phyloP scores from a whole-genome alignment of 164 flowering plant species.

The Cinnamomum micranthum region DNA sequence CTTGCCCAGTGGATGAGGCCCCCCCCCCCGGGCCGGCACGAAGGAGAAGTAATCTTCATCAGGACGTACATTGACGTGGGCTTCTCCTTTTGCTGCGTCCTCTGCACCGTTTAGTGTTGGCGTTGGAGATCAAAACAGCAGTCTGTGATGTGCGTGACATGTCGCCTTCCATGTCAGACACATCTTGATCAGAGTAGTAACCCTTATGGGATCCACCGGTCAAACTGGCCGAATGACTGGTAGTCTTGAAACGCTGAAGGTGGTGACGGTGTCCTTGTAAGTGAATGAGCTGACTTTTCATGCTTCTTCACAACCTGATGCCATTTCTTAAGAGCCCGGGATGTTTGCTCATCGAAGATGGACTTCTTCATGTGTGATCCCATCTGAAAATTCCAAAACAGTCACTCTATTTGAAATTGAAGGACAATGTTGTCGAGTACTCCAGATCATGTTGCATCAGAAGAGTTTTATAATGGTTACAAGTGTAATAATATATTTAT shows the following conservation, averaged over 20 bases:
- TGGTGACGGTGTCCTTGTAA: slow-evolving; percentile 17
- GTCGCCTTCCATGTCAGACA: slow-evolving; percentile 30
- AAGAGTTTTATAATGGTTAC: slow-evolving; percentile 15
- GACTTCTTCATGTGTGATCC: slow-evolving; percentile 89
- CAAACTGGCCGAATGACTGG: slow-evolving; percentile 14
- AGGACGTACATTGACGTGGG: not conserved
- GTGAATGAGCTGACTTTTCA: slow-evolving; percentile 12
- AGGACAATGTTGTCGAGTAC: not conserved
- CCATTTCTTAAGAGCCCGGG: slow-evolving; percentile 81
- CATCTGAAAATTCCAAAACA: slow-evolving; percentile 47
- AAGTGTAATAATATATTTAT: not conserved
- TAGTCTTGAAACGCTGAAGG: slow-evolving; percentile 19
- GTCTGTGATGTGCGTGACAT: slow-evolving; percentile 11
- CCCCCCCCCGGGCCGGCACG: no score
- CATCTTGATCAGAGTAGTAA: slow-evolving; percentile 21
- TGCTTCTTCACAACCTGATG: slow-evolving; percentile 50
- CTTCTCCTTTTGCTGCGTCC: slow-evolving; percentile 5
- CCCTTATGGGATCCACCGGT: not conserved
- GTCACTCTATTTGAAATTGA: not conserved
- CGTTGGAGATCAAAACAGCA: slow-evolving; percentile 19
- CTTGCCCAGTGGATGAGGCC: no score
- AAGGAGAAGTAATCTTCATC: slow-evolving; percentile 18
- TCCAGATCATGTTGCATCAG: not conserved
- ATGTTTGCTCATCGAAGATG: slow-evolving; percentile 81
- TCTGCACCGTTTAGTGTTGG: slow-evolving; percentile 11